Conservation (phyloP, 305 asterid species). For the Solanum chacoense region DNA sequence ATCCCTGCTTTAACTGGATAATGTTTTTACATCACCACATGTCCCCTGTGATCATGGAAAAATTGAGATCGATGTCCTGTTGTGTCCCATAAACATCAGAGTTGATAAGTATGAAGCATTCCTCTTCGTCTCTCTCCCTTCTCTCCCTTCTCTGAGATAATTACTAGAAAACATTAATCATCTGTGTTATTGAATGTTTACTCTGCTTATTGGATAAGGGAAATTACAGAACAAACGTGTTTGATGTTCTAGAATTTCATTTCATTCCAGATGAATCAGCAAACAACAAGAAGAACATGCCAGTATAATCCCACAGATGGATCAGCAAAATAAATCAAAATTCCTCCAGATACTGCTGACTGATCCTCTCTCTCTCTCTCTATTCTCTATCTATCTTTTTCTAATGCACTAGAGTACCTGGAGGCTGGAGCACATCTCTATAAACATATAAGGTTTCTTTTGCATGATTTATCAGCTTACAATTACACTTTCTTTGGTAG, state of each 20-base stretch:
- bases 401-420: background rate
- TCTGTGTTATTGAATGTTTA: background rate
- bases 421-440: background rate
- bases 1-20: background rate
- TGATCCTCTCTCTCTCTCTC: background rate
- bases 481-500: background rate
- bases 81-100: background rate
- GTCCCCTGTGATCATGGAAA: background rate
- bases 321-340: background rate
- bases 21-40: background rate
- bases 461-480: background rate
- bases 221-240: background rate
- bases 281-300: background rate
- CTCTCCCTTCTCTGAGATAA: background rate
- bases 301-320: background rate
- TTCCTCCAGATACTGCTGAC: background rate
- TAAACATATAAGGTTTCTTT: background rate
- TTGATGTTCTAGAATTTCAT: background rate
- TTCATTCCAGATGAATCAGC: background rate
- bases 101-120: background rate
- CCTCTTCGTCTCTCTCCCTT: background rate
- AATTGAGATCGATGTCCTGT: background rate
- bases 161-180: background rate
- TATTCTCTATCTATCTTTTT: background rate
- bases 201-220: background rate